A percentile compares a stretch with the other conserved stretches of the same genome.
Evolutionary conservation across 2,329 filamentous ascomycete genomes (phyloP).

Genomic region (Fusarium sp.): DNA sequence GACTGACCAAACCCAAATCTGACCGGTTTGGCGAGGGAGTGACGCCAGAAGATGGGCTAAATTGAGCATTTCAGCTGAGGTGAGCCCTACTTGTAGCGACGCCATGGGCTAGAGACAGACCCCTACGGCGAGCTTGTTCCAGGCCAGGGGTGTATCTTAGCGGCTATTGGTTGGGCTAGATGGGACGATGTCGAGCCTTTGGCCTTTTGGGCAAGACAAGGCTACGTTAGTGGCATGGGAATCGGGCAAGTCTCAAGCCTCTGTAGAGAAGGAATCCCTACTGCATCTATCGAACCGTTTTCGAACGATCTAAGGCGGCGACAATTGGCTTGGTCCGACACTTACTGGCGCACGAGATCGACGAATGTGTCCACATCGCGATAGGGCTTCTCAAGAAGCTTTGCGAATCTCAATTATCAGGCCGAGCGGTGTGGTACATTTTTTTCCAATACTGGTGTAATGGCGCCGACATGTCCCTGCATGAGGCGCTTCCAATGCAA

Average conservation of each 20-base stretch:
- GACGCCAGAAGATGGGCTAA: conserved; percentile 40
- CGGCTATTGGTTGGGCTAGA: conserved; percentile 40
- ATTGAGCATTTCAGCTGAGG: conserved; percentile 51
- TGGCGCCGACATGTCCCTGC: conserved; percentile 29
- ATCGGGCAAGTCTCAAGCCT: conserved; percentile 22
- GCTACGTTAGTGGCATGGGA: conserved; percentile 16
- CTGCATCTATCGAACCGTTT: conserved; percentile 32
- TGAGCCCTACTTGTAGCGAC: conserved; percentile 48
- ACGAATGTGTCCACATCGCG: conserved; percentile 9
- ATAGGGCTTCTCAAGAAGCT: conserved; percentile 19
- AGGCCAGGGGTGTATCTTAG: conserved; percentile 33
- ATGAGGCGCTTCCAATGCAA: conserved; percentile 25
- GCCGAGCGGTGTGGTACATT: conserved; percentile 26
- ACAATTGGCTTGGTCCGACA: conserved; percentile 14
- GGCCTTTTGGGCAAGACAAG: conserved; percentile 25
- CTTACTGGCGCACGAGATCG: conserved; percentile 20
- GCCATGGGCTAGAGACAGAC: conserved; percentile 38
- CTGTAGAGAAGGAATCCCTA: conserved; percentile 19
- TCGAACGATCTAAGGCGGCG: conserved; percentile 19
- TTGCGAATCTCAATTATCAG: neutral
- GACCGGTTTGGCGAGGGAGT: conserved; percentile 37
- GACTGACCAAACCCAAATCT: conserved; percentile 31
- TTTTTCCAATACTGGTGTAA: conserved; percentile 1
- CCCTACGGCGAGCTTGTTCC: conserved; percentile 45
- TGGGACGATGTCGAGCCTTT: conserved; percentile 27